phyloP scores from a whole-genome alignment of 2,329 filamentous ascomycete genomes.

The Sarocladium strictum region DNA sequence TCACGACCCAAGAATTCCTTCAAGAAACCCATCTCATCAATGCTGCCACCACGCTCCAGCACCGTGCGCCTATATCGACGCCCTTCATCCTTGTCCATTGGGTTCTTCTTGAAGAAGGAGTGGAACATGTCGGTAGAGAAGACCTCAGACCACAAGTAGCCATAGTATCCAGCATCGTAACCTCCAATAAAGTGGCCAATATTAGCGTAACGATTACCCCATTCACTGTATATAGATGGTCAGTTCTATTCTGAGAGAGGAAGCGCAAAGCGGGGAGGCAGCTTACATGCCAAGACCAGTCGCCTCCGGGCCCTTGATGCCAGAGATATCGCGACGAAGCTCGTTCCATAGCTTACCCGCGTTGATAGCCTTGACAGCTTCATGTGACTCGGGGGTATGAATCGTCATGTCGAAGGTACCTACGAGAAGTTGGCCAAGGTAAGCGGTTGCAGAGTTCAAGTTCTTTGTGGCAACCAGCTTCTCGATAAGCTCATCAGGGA shows the following conservation, averaged over 20 bases:
- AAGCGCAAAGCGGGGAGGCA: not conserved
- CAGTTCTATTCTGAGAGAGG: slow-evolving; percentile 15
- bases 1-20: slow-evolving; percentile 73
- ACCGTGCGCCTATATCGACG: slow-evolving; percentile 73
- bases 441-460: slow-evolving; percentile 74
- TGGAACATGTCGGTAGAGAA: slow-evolving; percentile 87
- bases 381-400: slow-evolving; percentile 64
- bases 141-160: slow-evolving; percentile 68
- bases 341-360: slow-evolving; percentile 65
- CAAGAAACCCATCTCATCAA: slow-evolving; percentile 75
- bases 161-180: slow-evolving; percentile 82
- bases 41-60: slow-evolving; percentile 68
- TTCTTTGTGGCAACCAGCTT: slow-evolving; percentile 73
- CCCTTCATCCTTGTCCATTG: slow-evolving; percentile 70
- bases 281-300: slow-evolving; percentile 50
- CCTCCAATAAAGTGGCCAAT: slow-evolving; percentile 81
- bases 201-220: slow-evolving; percentile 73
- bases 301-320: slow-evolving; percentile 68
- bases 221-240: slow-evolving; percentile 40
- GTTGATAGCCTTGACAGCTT: slow-evolving; percentile 60
- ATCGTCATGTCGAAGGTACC: slow-evolving; percentile 81
- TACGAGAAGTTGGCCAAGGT: slow-evolving; percentile 72
- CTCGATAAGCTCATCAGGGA: slow-evolving; percentile 68
- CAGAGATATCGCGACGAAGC: slow-evolving; percentile 64
- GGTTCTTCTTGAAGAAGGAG: slow-evolving; percentile 68